Evolutionary conservation across 2,329 filamentous ascomycete genomes (phyloP), one percentile per base, ranked within the genome.

Genomic region (Aspergillus latus): DNA sequence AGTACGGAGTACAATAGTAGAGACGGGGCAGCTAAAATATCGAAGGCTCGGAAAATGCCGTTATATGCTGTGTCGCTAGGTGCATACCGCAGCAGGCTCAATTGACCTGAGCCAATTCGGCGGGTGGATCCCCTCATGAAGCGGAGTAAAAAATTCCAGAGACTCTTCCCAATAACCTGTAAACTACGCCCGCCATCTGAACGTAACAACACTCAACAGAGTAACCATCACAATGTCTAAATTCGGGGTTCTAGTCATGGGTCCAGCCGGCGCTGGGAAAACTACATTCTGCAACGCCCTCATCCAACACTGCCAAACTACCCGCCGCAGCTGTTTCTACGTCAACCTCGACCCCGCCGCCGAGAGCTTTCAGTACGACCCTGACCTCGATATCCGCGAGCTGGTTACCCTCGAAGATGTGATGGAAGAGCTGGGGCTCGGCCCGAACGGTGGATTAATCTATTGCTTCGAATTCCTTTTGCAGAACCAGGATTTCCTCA

Each of bases 271-370:
- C 64, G 92, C 92, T 21, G 94, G 94, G 77, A 99, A 96, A 84
- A 95, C 92, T 29, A 99, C 94, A 60, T 99, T 99, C 76, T 97
- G 92, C 80, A 88, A 90, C 57, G 86, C 91, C 65, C 84, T 99
- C 66, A 97, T 97, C 72, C 92, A 94, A 59, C 91, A 97, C 70
- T 87, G 97, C 28, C 87, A 90, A 66, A 89, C 92, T 71, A 92
- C 90, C 75, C 89, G 90, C 54, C 89, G 92, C n/a, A 95, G 92
- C 49, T 90, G 89, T 75, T 96, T 95, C 82, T 99, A 97, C 77
- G 88, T 99, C 72, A 99, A 99, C 77, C 90, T 99, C 68, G 94
- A 99, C 74, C 94, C 94, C 5, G 94, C 94, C 55, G 94, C 94
- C 71, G 92, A 97, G 76, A 83, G 87, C 48, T 97, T 99, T 75